These are phyloP conservation scores for Trypanosoma avium DNA, from an alignment of 208 protist species.

Conservation along the genomic window DNA sequence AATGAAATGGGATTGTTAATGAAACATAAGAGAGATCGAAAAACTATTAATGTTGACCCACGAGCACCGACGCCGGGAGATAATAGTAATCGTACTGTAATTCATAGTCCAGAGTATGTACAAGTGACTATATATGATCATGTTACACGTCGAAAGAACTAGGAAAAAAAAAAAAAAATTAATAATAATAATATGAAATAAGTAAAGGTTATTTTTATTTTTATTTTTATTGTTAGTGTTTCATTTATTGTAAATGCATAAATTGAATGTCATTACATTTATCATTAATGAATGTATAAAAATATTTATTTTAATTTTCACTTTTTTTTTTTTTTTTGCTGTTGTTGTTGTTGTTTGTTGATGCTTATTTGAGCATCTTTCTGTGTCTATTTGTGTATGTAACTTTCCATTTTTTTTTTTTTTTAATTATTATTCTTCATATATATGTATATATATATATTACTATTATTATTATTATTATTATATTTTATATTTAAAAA, in stretches of 20 bases:
- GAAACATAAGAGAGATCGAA: conserved; percentile 98
- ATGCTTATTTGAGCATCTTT: too few relatives aligned
- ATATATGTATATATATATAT: conserved; percentile 14
- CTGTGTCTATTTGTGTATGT: conserved; percentile 14
- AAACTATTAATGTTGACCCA: conserved; percentile 97
- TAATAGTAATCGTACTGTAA: conserved; percentile 92
- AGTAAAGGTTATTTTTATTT: too few relatives aligned
- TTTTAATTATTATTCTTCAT: background rate
- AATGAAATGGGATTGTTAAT: conserved; percentile 96
- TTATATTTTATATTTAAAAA: too few relatives aligned
- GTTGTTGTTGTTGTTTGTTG: too few relatives aligned
- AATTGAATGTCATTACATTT: too few relatives aligned
- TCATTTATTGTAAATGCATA: too few relatives aligned
- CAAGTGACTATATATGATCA: conserved; percentile 94
- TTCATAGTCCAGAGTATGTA: conserved; percentile 95
- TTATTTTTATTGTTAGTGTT: too few relatives aligned
- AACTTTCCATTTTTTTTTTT: conserved; percentile 14
- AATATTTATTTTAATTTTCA: conserved; percentile 17
- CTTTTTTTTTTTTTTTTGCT: conserved; percentile 19
- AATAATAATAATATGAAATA: too few relatives aligned
- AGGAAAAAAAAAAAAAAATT: too few relatives aligned
- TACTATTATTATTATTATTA: too few relatives aligned
- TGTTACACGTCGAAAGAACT: conserved; percentile 91
- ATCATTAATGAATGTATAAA: too few relatives aligned
- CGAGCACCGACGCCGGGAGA: conserved; percentile 88